phyloP scores from a whole-genome alignment of 148 eudicot genomes.

The Rhododendron kiyosumense region DNA sequence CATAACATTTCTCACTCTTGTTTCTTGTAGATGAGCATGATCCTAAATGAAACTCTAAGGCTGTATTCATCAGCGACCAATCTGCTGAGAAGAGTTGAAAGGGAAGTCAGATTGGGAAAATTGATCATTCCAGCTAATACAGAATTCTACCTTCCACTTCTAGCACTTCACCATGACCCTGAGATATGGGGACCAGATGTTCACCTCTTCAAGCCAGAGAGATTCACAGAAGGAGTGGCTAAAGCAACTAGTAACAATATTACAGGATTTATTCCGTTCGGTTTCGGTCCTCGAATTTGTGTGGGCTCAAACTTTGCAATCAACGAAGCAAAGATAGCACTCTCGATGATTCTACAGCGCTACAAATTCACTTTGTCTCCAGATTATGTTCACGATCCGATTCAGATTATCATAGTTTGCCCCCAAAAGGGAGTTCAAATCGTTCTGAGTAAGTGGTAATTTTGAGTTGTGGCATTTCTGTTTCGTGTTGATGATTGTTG shows the following conservation, averaged over 20 bases:
- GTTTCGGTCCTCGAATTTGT: background rate
- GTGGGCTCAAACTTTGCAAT: conserved; percentile 8
- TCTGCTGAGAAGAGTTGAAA: background rate
- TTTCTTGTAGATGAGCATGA: background rate
- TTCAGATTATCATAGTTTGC: background rate
- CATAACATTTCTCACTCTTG: too few relatives aligned
- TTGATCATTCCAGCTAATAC: background rate
- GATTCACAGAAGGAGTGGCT: conserved; percentile 5
- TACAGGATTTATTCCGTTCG: background rate
- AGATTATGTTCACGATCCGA: background rate
- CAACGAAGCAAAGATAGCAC: background rate
- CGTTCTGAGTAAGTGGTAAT: background rate
- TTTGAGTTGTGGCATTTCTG: background rate
- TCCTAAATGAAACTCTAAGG: conserved; percentile 4
- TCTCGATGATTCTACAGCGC: background rate
- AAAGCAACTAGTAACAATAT: background rate
- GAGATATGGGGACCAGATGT: conserved; percentile 7
- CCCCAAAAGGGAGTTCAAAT: background rate
- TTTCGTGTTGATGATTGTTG: background rate
- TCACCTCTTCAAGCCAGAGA: conserved; percentile 11
- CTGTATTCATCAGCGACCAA: background rate
- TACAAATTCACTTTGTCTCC: background rate
- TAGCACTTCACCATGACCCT: background rate
- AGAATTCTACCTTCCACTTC: background rate
- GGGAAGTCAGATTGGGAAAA: background rate